A percentile compares a stretch with the other conserved stretches of the same genome.
These are phyloP conservation scores for Linanthus parryae DNA, from an alignment of 148 eudicot genomes.

Conservation along the genomic window DNA sequence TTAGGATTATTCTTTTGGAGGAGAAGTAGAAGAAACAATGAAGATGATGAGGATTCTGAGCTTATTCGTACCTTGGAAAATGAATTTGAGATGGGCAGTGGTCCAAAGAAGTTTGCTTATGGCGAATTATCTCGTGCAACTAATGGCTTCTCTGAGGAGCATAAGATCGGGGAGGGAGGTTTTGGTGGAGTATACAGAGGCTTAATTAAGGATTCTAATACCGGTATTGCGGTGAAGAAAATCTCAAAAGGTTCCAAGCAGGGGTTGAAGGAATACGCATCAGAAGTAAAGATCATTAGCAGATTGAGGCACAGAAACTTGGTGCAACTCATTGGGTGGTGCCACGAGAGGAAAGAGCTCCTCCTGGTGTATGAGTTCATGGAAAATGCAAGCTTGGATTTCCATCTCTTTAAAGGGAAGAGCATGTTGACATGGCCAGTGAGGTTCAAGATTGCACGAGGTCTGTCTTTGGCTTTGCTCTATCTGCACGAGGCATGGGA, in stretches of 20 bases:
- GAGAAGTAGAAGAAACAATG: not conserved
- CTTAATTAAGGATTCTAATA: conserved; percentile 9
- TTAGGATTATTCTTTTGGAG: conserved; percentile 3
- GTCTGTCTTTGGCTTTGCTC: conserved; percentile 15
- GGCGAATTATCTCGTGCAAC: conserved; percentile 19
- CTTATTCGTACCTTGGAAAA: conserved; percentile 7
- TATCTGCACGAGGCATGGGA: conserved; percentile 18
- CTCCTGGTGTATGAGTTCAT: conserved; percentile 19
- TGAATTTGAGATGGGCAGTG: conserved; percentile 22
- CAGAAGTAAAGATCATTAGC: conserved; percentile 17
- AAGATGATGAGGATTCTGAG: not conserved
- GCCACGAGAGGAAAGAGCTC: conserved; percentile 14
- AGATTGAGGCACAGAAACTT: conserved; percentile 16
- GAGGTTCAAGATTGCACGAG: conserved; percentile 14
- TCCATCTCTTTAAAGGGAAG: conserved; percentile 6
- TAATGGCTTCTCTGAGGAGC: conserved; percentile 19
- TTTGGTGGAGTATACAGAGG: conserved; percentile 21
- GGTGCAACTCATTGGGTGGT: conserved; percentile 22
- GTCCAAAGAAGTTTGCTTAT: conserved; percentile 30
- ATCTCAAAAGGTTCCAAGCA: conserved; percentile 14
- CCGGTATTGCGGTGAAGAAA: conserved; percentile 15
- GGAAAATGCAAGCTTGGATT: conserved; percentile 18
- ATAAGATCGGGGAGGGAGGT: conserved; percentile 37
- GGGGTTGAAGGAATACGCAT: conserved; percentile 15
- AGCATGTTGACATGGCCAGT: conserved; percentile 3